Base-by-base conservation (phyloP, 306 rosid genomes). In the Senna tora region DNA sequence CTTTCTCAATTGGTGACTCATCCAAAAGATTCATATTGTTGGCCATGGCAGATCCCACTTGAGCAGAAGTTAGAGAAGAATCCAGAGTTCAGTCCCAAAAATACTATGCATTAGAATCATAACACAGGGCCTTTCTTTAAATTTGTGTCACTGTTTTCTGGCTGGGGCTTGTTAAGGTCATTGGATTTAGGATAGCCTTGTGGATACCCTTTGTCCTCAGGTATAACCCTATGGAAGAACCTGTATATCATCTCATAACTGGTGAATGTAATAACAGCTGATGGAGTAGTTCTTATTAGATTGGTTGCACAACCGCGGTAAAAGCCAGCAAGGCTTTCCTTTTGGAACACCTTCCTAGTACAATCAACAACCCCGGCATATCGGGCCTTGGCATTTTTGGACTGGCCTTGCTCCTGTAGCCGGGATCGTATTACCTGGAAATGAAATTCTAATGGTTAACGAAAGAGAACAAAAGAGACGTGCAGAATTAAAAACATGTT, bases 341-440 rank as follows among this genome's bases (percentile, higher is more conserved):
- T 94, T 52, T 49, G 87, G 76, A 86, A 85, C 73, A 94, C 95
- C 85, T 94, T 91, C 80, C 78, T 89, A 7, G 87, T 67, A 60
- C 99, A 94, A 69, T 94, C 99, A 20, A 91, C 57, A 30, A 94
- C 90, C 65, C 97, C 99, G 14, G 82, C 72, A 49, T 91, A 94
- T 32, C 46, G 86, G 14, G 77, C 65, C 51, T 43, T 77, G 0
- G 1, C 28, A 33, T 54, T 86, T 84, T 84, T 88, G 10, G 89
- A 88, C 14, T 89, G 97, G 52, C 99, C 99, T 84, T 91, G 99
- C 82, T 91, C 97, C 84, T 94, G 99, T 63, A 94, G 87, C 80
- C 99, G 77, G 14, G 99, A 91, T 5, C 99, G 92, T 67, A 94
- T 75, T 8, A 94, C 91, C 98, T 93, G 82, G 36, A 53, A 50